A percentile compares a stretch with the other conserved stretches of the same genome.
Evolutionary conservation across 176 grass and related monocot species (phyloP).

Genomic region (Neostapfia colusana): DNA sequence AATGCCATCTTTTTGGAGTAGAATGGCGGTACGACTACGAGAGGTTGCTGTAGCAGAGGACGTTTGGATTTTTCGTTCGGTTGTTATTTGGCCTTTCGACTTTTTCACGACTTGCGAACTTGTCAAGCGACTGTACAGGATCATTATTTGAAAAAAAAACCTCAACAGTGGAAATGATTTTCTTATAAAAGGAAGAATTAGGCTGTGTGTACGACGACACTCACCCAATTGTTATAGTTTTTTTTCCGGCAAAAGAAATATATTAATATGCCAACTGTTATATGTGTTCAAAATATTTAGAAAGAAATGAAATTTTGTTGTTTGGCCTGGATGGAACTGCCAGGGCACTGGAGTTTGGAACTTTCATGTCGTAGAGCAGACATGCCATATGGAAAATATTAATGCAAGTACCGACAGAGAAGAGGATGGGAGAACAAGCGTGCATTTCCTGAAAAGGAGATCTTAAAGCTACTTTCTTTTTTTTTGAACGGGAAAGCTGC

Average conservation of each 20-base stretch:
- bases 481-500: no score
- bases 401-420: neutral
- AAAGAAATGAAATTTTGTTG: neutral
- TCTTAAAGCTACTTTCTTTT: neutral
- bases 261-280: no score
- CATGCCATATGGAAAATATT: constrained; percentile 18
- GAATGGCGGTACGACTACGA: neutral
- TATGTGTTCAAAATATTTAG: no score
- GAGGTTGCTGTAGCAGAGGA: neutral
- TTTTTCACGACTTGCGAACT: neutral
- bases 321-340: neutral
- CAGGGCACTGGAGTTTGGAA: neutral
- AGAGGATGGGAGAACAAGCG: neutral
- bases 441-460: neutral
- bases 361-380: neutral
- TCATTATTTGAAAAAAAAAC: neutral
- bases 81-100: constrained; percentile 6
- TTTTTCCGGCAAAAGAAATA: neutral
- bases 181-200: no score
- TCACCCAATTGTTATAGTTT: neutral
- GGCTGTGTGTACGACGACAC: no score
- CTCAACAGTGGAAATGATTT: neutral
- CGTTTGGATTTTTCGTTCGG: neutral
- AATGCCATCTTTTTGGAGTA: constrained; percentile 35
- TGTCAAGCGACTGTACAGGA: neutral